Evolutionary conservation across 2,329 filamentous ascomycete genomes (phyloP), one percentile per base, ranked within the genome.

Genomic region (Aspergillus bombycis): DNA sequence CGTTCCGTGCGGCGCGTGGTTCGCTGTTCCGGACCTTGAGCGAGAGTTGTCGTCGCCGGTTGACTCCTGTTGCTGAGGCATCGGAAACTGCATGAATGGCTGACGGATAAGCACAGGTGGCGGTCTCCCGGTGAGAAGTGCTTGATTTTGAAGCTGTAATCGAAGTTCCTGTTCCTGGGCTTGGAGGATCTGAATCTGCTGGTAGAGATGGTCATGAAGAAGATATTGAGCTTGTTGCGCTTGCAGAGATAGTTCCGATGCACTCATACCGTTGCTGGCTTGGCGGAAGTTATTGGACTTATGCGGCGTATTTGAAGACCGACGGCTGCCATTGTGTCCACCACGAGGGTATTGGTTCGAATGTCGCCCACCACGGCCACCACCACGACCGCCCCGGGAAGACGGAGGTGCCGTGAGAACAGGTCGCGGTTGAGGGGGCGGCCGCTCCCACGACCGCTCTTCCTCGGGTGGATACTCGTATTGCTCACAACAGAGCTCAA

Each of bases 391-490:
- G 62, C 82, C 81, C 28, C 84, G 80, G 14, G 80, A 80, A n/a
- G 77, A 70, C 16, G 77, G 72, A 16, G 80, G 79, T 23, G 73
- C 74, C 23, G 80, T 75, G 48, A 89, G 78, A 8, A 85, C 79
- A 2, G 84, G 83, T 65, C 83, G 83, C 8, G 86, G 84, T 69
- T 87, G 86, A 0, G 83, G 82, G 19, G 83, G 77, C 8, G 85
- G 84, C 66, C 83, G 82, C 71, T 88, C 85, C 76, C 86, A 88
- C 32, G 80, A 77, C 28, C 78, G 78, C 65, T 85, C 83, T 71
- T 96, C 93, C 75, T 96, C 92, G 61, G 92, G 91, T 4, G 95
- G 95, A 71, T 91, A 97, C 62, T 91, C 88, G 72, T 90, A 99
- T 75, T 94, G 88, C 75, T 96, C 92, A 77, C 94, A 97, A 75